Evolutionary conservation across 345 rosid genomes (phyloP).

Genomic region (Salix suchowensis): DNA sequence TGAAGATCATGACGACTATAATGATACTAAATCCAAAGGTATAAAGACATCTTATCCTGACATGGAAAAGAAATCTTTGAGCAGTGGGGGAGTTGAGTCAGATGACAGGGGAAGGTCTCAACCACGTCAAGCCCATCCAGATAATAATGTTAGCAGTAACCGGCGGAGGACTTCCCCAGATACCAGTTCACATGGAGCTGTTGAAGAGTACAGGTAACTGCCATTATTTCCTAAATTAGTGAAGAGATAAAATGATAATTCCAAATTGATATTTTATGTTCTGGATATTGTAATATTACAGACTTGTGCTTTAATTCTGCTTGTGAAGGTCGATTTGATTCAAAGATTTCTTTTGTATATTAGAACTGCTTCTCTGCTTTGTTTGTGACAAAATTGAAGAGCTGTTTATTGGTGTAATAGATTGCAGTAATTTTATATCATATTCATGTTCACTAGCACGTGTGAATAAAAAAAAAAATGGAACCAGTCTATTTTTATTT

Average conservation of each 20-base stretch:
- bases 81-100: conserved; percentile 47
- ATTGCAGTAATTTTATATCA: neutral
- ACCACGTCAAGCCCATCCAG: conserved; percentile 48
- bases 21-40: conserved; percentile 44
- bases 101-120: conserved; percentile 71
- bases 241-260: neutral
- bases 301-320: neutral
- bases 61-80: conserved; percentile 40
- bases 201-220: conserved; percentile 66
- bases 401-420: neutral
- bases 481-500: neutral
- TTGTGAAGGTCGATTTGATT: neutral
- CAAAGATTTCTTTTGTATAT: neutral
- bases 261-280: neutral
- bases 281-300: neutral
- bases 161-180: conserved; percentile 48
- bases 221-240: neutral
- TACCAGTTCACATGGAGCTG: conserved; percentile 51
- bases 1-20: conserved; percentile 54
- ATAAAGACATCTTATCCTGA: conserved; percentile 32
- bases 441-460: neutral
- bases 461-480: neutral
- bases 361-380: neutral
- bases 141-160: conserved; percentile 29
- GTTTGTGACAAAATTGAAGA: neutral